Evolutionary conservation across 148 eudicot genomes (phyloP).

Genomic region (Diospyros kaki): DNA sequence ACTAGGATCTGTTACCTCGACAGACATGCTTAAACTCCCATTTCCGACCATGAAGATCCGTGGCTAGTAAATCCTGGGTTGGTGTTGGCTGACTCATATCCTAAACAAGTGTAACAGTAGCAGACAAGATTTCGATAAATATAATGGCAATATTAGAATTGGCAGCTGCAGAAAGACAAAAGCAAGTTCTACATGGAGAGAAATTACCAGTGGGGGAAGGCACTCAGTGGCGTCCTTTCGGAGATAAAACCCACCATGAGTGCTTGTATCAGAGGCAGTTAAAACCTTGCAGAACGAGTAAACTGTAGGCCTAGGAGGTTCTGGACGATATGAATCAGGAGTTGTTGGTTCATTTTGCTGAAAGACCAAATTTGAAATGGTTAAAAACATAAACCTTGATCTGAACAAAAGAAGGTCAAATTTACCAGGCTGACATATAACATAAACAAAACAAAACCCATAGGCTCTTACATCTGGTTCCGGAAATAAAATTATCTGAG

Average conservation of each 20-base stretch:
- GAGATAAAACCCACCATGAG: conserved; percentile 94
- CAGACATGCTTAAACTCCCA: conserved; percentile 94
- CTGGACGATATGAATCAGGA: conserved; percentile 48
- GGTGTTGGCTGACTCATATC: conserved; percentile 83
- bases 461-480: conserved; percentile 55
- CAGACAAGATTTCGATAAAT: background rate
- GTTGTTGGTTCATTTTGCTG: conserved; percentile 64
- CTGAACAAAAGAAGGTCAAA: background rate
- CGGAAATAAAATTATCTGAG: conserved; percentile 76
- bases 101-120: conserved; percentile 25
- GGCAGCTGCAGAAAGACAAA: background rate
- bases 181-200: background rate
- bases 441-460: too few species aligned
- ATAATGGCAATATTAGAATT: background rate
- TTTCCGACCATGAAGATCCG: conserved; percentile 74
- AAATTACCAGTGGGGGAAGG: conserved; percentile 78
- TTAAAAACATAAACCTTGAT: background rate
- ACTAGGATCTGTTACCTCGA: conserved; percentile 51
- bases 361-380: conserved; percentile 6
- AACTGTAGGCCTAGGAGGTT: conserved; percentile 57
- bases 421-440: conserved; percentile 9
- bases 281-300: conserved; percentile 79
- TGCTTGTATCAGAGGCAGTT: conserved; percentile 92
- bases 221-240: conserved; percentile 91
- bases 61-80: conserved; percentile 77